Conservation (phyloP, 2,329 filamentous ascomycete species). For the Akanthomyces muscarius region DNA sequence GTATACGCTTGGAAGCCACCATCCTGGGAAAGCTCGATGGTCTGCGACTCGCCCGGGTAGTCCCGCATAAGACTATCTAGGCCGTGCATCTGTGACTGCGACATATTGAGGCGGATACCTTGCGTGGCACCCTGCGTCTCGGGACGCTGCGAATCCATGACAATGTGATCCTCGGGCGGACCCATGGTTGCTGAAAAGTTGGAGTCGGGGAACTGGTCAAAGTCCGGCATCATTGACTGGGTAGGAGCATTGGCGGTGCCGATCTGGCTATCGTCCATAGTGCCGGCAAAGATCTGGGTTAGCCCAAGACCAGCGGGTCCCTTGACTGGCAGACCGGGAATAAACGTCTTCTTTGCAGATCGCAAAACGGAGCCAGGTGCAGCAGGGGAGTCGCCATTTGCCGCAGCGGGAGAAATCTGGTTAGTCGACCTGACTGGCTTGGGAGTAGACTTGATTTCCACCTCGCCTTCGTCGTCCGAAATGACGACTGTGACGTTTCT, state of each 20-base stretch:
- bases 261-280: slow-evolving; percentile 65
- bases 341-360: slow-evolving; percentile 65
- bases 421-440: slow-evolving; percentile 37
- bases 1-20: slow-evolving; percentile 69
- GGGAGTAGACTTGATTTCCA: slow-evolving; percentile 44
- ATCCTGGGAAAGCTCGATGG: slow-evolving; percentile 77
- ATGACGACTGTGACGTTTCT: slow-evolving; percentile 51
- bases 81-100: slow-evolving; percentile 57
- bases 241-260: slow-evolving; percentile 30
- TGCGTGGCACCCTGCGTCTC: slow-evolving; percentile 37
- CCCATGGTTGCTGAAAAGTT: slow-evolving; percentile 60
- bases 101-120: slow-evolving; percentile 52
- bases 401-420: slow-evolving; percentile 39
- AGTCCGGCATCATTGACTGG: slow-evolving; percentile 52
- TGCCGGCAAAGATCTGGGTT: slow-evolving; percentile 87
- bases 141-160: slow-evolving; percentile 41
- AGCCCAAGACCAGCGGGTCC: slow-evolving; percentile 66
- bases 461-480: slow-evolving; percentile 63
- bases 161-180: slow-evolving; percentile 47
- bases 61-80: slow-evolving; percentile 53
- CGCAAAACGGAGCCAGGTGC: slow-evolving; percentile 62
- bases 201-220: slow-evolving; percentile 53
- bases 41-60: slow-evolving; percentile 55
- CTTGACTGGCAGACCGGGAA: slow-evolving; percentile 61
- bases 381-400: slow-evolving; percentile 46